Conservation (phyloP, 2,329 filamentous ascomycete species). For the Talaromyces pinophilus region DNA sequence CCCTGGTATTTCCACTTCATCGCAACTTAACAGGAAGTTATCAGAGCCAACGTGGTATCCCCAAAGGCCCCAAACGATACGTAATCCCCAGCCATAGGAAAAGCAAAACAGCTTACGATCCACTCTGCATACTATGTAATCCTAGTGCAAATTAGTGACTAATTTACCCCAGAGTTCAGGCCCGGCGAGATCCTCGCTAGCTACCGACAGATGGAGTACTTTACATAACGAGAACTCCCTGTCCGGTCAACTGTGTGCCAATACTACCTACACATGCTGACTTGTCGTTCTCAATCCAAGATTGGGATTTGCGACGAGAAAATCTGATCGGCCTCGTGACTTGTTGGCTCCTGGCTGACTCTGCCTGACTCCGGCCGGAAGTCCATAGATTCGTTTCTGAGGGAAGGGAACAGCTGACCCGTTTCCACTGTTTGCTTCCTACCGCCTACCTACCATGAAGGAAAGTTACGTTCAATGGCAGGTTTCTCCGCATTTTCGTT, state of each 20-base stretch:
- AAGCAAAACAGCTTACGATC: background rate
- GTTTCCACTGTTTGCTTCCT: background rate
- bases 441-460: background rate
- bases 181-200: conserved; percentile 5
- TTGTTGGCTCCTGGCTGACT: background rate
- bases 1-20: background rate
- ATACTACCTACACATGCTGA: conserved; percentile 5
- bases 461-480: background rate
- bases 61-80: background rate
- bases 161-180: conserved; percentile 11
- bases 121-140: background rate
- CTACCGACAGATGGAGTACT: background rate
- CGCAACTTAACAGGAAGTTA: background rate
- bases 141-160: background rate
- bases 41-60: background rate
- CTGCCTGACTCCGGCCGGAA: background rate
- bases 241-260: background rate
- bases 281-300: background rate
- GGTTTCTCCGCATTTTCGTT: background rate
- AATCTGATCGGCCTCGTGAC: conserved; percentile 4
- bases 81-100: background rate
- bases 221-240: conserved; percentile 7
- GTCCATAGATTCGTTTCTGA: background rate
- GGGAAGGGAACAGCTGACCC: background rate
- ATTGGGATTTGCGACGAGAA: background rate